phyloP scores from a whole-genome alignment of 345 rosid species.

The Pistacia vera region DNA sequence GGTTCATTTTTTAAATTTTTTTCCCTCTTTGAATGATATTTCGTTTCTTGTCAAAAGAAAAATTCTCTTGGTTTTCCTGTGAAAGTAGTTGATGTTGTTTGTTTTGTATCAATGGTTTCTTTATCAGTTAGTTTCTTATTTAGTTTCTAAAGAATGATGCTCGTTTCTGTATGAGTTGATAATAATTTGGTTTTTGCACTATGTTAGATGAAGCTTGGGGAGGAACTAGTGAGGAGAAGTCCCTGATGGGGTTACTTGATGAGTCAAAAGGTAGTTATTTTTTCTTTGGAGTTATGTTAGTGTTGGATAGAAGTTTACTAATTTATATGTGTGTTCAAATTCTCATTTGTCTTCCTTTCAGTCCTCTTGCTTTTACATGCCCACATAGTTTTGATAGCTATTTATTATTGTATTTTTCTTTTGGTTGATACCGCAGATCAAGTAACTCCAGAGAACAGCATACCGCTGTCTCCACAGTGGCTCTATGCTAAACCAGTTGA shows the following conservation, averaged over 20 bases:
- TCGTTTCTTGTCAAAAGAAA: too few relatives aligned
- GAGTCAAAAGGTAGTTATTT: slow-evolving; percentile 39
- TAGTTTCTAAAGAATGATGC: neutral
- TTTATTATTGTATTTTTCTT: neutral
- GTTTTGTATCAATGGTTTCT: neutral
- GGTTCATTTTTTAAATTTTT: too few relatives aligned
- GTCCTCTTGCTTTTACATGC: neutral
- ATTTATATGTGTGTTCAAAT: neutral
- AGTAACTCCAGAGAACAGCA: slow-evolving; percentile 38
- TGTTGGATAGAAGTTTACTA: neutral
- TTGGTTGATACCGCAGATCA: slow-evolving; percentile 33
- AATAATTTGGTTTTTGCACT: slow-evolving; percentile 5
- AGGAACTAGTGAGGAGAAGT: slow-evolving; percentile 33
- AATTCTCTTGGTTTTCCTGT: neutral
- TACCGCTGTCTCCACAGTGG: slow-evolving; percentile 63
- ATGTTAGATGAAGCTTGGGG: slow-evolving; percentile 32
- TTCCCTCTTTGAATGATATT: too few relatives aligned
- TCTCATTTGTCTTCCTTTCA: neutral
- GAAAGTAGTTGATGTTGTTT: too few relatives aligned
- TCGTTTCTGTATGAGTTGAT: neutral
- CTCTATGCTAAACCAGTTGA: slow-evolving; percentile 48
- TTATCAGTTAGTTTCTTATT: neutral
- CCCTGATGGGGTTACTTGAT: slow-evolving; percentile 29
- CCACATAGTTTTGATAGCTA: neutral
- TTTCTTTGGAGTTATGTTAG: neutral